Evolutionary conservation across 2,329 filamentous ascomycete species (phyloP).

Genomic region (Cryphonectria carpinicola): DNA sequence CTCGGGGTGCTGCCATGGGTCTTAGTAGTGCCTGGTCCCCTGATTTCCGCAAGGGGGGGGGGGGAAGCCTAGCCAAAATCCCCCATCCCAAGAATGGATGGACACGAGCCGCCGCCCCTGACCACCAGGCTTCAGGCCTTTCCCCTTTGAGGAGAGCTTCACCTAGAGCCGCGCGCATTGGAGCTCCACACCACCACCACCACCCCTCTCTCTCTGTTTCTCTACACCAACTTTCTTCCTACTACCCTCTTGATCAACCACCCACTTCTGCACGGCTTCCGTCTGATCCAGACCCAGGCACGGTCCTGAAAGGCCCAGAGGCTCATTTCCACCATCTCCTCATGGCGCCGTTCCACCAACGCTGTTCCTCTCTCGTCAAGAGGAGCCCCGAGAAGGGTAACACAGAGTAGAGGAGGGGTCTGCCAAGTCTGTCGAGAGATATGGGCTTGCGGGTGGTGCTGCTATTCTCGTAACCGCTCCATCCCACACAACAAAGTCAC

Average conservation of each 20-base stretch:
- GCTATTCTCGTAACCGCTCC: conserved; percentile 22
- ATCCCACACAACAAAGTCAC: not conserved
- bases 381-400: not conserved
- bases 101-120: conserved; percentile 22
- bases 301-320: not conserved
- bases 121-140: not conserved
- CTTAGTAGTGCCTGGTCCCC: not conserved
- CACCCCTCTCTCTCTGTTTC: not conserved
- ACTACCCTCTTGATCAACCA: not conserved
- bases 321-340: not conserved
- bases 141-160: not conserved
- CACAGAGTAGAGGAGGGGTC: not conserved
- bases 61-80: not conserved
- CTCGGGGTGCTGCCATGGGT: too few species aligned
- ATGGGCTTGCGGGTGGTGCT: conserved; percentile 18
- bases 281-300: not conserved
- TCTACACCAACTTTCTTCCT: not conserved
- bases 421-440: conserved; percentile 9
- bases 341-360: not conserved
- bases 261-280: not conserved
- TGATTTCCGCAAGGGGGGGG: not conserved
- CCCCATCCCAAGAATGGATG: conserved; percentile 2
- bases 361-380: not conserved
- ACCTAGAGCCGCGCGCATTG: conserved; percentile 19
- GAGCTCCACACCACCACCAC: not conserved